Percentiles rank a stretch among this genome's conserved stretches.
Evolutionary conservation across 2,329 filamentous ascomycete species (phyloP).

Genomic region (Arthrobotrys entomopaga): DNA sequence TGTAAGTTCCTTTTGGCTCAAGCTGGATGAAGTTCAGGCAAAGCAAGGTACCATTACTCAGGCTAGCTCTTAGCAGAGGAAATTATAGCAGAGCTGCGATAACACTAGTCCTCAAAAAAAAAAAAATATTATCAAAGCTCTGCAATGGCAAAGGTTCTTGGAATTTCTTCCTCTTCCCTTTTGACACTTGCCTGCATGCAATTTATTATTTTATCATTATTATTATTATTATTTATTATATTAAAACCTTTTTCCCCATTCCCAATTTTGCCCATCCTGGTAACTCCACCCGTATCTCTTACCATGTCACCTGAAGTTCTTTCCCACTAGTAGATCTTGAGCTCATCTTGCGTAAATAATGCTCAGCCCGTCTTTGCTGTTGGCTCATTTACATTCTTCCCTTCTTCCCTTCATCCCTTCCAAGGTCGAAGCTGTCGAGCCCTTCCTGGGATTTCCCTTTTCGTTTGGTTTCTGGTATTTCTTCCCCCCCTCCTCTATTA

Average conservation of each 20-base stretch:
- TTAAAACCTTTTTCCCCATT: constrained; percentile 6
- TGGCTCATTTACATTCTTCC: not conserved
- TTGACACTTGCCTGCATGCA: constrained; percentile 42
- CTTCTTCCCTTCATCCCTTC: constrained; percentile 5
- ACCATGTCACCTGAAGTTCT: constrained; percentile 19
- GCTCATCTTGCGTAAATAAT: constrained; percentile 30
- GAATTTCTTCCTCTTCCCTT: not conserved
- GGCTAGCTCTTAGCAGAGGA: constrained; percentile 38
- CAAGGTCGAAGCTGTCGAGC: not conserved
- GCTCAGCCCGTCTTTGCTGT: constrained; percentile 13
- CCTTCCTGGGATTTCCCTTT: constrained; percentile 11
- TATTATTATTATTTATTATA: constrained; percentile 24
- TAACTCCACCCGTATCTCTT: constrained; percentile 32
- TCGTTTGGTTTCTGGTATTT: constrained; percentile 20
- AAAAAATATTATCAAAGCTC: not conserved
- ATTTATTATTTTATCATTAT: constrained; percentile 3
- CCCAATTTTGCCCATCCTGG: constrained; percentile 19
- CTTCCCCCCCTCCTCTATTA: no score
- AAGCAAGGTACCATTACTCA: constrained; percentile 33
- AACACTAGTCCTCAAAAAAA: constrained; percentile 1
- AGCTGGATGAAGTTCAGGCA: constrained; percentile 26
- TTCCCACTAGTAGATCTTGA: constrained; percentile 24
- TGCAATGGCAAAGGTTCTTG: not conserved
- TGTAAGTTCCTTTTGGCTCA: constrained; percentile 21
- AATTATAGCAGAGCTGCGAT: constrained; percentile 50